Percentiles rank a stretch among this genome's conserved stretches.
Conservation (phyloP, 1,284 basidiomycete species). For the Chalciporus sp. region DNA sequence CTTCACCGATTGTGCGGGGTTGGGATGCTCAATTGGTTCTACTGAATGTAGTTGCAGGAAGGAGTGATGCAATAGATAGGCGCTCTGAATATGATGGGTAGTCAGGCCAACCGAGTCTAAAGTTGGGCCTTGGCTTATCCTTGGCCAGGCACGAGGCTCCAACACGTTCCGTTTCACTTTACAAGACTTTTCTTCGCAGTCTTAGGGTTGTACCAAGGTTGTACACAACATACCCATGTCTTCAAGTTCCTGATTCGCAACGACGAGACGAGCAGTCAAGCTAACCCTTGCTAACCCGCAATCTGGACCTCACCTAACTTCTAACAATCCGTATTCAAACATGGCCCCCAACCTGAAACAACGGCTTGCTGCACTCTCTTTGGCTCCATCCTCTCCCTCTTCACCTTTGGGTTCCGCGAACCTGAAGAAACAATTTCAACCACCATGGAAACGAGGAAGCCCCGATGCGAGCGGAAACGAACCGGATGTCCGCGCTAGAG, state of each 20-base stretch:
- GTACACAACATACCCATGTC: constrained; percentile 10
- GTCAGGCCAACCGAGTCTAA: not conserved
- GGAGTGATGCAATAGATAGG: too few relatives aligned
- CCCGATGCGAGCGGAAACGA: constrained; percentile 19
- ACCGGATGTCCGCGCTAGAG: constrained; percentile 42
- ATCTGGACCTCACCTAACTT: not conserved
- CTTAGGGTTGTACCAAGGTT: not conserved
- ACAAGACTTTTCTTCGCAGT: constrained; percentile 1
- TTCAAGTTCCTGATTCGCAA: not conserved
- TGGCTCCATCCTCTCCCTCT: constrained; percentile 48
- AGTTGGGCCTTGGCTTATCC: not conserved
- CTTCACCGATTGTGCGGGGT: not conserved
- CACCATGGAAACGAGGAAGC: constrained; percentile 26
- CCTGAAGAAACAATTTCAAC: constrained; percentile 37
- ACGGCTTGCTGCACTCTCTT: constrained; percentile 56
- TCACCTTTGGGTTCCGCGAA: constrained; percentile 37
- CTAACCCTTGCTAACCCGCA: not conserved
- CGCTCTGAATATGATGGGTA: not conserved
- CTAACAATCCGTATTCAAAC: not conserved
- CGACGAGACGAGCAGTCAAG: not conserved
- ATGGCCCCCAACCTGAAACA: constrained; percentile 55
- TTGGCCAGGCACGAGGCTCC: not conserved
- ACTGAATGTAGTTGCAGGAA: too few relatives aligned
- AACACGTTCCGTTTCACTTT: not conserved
- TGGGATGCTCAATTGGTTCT: not conserved